These are phyloP conservation scores for Clitoria ternatea DNA, from an alignment of 306 rosid genomes.

Conservation along the genomic window DNA sequence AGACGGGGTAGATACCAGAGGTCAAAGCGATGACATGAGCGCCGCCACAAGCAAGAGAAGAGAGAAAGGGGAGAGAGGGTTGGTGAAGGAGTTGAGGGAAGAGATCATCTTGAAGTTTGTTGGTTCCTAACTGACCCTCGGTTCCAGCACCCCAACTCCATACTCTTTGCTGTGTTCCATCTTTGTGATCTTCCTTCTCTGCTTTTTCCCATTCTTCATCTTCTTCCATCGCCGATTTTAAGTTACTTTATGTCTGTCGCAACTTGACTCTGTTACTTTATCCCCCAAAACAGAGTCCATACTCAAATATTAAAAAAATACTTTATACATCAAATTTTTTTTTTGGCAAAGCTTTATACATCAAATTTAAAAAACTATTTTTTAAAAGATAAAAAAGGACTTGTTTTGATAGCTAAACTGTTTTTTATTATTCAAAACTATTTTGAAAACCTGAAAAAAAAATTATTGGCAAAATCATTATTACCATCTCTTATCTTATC, in stretches of 20 bases:
- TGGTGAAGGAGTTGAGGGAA: slow-evolving; percentile 60
- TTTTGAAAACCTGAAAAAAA: too few relatives aligned
- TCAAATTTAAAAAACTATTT: too few relatives aligned
- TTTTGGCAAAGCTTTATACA: too few relatives aligned
- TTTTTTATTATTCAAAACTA: too few relatives aligned
- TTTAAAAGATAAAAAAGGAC: too few relatives aligned
- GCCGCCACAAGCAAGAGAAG: slow-evolving; percentile 78
- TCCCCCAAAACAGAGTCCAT: neutral
- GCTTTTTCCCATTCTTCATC: neutral
- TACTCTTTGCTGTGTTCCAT: slow-evolving; percentile 23
- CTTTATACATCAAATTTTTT: too few relatives aligned
- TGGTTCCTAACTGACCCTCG: slow-evolving; percentile 75
- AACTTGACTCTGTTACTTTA: neutral
- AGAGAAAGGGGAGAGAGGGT: slow-evolving; percentile 39
- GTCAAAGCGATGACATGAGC: slow-evolving; percentile 82
- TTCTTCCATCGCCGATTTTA: neutral
- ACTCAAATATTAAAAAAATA: too few relatives aligned
- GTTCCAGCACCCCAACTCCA: slow-evolving; percentile 99
- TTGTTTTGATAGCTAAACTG: too few relatives aligned
- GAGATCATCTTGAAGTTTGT: slow-evolving; percentile 49
- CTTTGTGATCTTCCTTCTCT: slow-evolving; percentile 9
- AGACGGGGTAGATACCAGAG: slow-evolving; percentile 33
- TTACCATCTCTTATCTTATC: too few relatives aligned
- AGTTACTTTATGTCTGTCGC: neutral
- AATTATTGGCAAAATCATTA: too few relatives aligned